These are phyloP conservation scores for Rosa persica DNA, from an alignment of 306 rosid species.

Conservation along the genomic window DNA sequence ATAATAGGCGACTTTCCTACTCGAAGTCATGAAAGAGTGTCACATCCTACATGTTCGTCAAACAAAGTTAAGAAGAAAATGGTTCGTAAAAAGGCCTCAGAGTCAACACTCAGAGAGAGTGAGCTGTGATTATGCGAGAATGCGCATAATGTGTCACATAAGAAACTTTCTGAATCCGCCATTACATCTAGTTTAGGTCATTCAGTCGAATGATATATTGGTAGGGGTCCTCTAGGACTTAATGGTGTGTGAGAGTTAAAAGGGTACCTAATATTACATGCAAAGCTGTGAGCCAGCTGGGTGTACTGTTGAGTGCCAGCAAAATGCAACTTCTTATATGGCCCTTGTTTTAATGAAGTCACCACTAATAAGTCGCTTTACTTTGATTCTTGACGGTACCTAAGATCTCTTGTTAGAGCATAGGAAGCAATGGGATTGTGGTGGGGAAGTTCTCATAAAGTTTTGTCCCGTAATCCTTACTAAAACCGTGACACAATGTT, in stretches of 20 bases:
- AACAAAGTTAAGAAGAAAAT: not conserved
- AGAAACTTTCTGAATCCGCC: not conserved
- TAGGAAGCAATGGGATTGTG: not conserved
- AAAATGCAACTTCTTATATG: not conserved
- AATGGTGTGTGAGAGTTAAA: not conserved
- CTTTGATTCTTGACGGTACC: not conserved
- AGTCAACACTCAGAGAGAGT: too few species aligned
- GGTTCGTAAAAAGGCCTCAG: too few species aligned
- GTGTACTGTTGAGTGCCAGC: constrained; percentile 4
- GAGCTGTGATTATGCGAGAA: too few species aligned
- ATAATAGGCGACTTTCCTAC: not conserved
- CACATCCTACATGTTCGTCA: not conserved
- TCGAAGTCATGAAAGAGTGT: not conserved
- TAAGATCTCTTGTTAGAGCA: not conserved
- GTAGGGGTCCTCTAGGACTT: constrained; percentile 14
- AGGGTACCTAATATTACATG: not conserved
- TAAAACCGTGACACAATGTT: not conserved
- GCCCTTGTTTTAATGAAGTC: not conserved
- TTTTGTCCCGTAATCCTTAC: not conserved
- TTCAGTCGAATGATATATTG: not conserved
- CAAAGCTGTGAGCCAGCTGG: constrained; percentile 8
- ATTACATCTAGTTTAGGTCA: not conserved
- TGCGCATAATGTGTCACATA: not conserved
- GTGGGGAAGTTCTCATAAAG: not conserved
- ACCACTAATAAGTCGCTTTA: not conserved